Percentiles rank a stretch among this genome's conserved stretches.
Evolutionary conservation across 345 rosid species (phyloP).

Genomic region (Gossypium raimondii): DNA sequence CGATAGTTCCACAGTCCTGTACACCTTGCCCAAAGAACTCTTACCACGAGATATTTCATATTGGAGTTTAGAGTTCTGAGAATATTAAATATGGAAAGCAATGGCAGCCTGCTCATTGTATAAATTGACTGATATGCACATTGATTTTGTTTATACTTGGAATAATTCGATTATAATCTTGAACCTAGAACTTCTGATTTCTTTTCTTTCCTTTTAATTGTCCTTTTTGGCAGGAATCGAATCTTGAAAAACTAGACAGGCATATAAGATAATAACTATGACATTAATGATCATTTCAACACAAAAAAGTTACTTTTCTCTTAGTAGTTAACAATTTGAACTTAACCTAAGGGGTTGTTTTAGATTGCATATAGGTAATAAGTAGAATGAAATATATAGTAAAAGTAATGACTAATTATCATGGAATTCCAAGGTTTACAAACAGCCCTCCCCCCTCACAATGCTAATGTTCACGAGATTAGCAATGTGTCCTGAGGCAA

Average conservation of each 20-base stretch:
- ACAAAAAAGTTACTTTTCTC: neutral
- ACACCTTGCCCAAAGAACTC: neutral
- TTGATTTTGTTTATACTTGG: neutral
- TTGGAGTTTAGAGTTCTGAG: neutral
- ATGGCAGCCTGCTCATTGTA: neutral
- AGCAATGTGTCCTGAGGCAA: neutral
- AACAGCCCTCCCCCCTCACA: neutral
- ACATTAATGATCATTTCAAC: neutral
- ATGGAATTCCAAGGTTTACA: constrained; percentile 4
- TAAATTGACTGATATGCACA: neutral
- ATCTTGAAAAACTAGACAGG: neutral
- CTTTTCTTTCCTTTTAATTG: neutral
- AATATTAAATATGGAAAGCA: neutral
- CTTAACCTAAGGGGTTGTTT: neutral
- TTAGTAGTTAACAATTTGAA: neutral
- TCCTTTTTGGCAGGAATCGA: neutral
- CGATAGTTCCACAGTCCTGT: neutral
- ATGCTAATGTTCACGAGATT: neutral
- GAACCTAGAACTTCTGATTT: neutral
- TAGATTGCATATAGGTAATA: neutral
- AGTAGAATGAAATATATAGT: neutral
- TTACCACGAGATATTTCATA: neutral
- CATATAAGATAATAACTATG: neutral
- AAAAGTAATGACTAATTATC: constrained; percentile 1
- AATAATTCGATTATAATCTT: neutral